A percentile compares a stretch with the other conserved stretches of the same genome.
phyloP scores from a whole-genome alignment of 345 rosid genomes.

The Murraya paniculata region DNA sequence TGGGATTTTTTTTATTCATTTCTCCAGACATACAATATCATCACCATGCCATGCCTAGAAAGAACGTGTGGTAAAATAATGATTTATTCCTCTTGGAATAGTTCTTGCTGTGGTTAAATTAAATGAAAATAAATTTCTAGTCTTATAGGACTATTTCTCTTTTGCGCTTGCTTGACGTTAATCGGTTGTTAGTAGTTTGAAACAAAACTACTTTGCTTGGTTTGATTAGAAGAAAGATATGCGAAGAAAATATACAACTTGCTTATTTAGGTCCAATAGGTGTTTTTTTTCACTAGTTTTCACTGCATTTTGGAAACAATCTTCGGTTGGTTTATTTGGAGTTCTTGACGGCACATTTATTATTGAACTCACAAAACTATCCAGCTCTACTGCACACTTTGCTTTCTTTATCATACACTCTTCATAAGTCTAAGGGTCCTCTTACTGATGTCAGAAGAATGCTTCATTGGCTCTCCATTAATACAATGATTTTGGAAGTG shows the following conservation, averaged over 20 bases:
- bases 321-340: neutral
- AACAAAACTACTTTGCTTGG: neutral
- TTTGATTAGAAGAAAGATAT: neutral
- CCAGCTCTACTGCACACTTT: neutral
- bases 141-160: neutral
- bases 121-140: neutral
- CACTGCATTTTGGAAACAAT: neutral
- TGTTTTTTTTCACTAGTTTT: neutral
- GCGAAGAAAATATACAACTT: neutral
- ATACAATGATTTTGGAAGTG: neutral
- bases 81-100: neutral
- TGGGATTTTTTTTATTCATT: neutral
- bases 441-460: conserved; percentile 4
- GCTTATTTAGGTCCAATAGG: neutral
- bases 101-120: neutral
- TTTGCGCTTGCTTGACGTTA: neutral
- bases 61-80: neutral
- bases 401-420: neutral
- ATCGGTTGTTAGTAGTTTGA: neutral
- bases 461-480: neutral
- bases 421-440: neutral
- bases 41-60: neutral
- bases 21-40: neutral
- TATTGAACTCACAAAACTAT: neutral
- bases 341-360: neutral